A percentile compares a stretch with the other conserved stretches of the same genome.
These are phyloP conservation scores for Backusella tuberculispora DNA, from an alignment of 192 early-diverging fungal genomes.

Conservation along the genomic window DNA sequence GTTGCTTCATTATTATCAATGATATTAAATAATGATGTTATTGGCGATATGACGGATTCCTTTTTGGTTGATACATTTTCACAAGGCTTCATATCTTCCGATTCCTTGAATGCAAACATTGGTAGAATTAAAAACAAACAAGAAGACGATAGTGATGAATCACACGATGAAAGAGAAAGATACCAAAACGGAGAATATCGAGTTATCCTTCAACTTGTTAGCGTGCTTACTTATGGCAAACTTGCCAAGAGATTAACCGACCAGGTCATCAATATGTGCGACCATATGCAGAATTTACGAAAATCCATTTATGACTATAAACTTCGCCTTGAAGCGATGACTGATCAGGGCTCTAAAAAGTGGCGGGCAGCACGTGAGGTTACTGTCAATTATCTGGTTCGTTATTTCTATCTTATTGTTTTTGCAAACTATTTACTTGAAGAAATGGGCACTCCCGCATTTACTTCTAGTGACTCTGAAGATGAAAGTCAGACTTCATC, in stretches of 20 bases:
- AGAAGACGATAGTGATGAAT: slow-evolving; percentile 22
- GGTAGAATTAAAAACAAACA: neutral
- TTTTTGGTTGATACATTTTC: slow-evolving; percentile 20
- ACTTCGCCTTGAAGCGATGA: slow-evolving; percentile 50
- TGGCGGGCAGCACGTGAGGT: slow-evolving; percentile 42
- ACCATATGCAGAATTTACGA: slow-evolving; percentile 69
- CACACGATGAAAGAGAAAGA: slow-evolving; percentile 33
- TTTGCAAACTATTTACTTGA: slow-evolving; percentile 71
- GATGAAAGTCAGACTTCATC: slow-evolving; percentile 9
- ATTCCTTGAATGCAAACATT: neutral
- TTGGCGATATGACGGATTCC: slow-evolving; percentile 28
- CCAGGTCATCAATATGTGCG: slow-evolving; percentile 62
- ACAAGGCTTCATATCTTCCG: neutral
- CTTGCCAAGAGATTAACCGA: slow-evolving; percentile 62
- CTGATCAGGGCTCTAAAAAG: slow-evolving; percentile 41
- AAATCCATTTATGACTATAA: slow-evolving; percentile 63
- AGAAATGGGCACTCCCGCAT: slow-evolving; percentile 28
- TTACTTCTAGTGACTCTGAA: neutral
- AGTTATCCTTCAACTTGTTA: slow-evolving; percentile 59
- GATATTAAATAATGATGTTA: slow-evolving; percentile 45
- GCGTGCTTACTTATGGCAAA: slow-evolving; percentile 64
- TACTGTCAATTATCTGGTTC: slow-evolving; percentile 60
- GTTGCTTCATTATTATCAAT: slow-evolving; percentile 60
- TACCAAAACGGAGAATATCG: slow-evolving; percentile 61
- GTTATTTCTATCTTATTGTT: slow-evolving; percentile 68